phyloP scores from a whole-genome alignment of 2,329 filamentous ascomycete genomes.

The Nemania diffusa region DNA sequence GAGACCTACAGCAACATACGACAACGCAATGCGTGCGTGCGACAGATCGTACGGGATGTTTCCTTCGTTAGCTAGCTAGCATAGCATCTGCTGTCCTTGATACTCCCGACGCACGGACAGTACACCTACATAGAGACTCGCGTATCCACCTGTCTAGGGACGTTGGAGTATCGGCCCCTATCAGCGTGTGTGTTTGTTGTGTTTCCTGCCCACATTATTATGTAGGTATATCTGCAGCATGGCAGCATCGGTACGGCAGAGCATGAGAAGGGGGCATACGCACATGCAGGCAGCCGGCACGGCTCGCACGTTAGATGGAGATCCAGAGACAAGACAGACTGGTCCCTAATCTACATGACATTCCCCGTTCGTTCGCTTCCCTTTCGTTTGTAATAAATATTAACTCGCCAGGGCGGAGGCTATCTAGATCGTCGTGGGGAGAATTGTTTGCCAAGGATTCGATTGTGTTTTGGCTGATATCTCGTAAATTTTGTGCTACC shows the following conservation, averaged over 20 bases:
- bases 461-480: neutral
- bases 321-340: constrained; percentile 1
- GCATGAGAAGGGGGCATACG: constrained; percentile 10
- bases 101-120: neutral
- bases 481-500: neutral
- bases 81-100: neutral
- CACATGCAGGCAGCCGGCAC: constrained; percentile 25
- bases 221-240: constrained; percentile 9
- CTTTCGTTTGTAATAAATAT: neutral
- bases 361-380: neutral
- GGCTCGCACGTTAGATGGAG: constrained; percentile 16
- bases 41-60: neutral
- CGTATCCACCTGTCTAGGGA: neutral
- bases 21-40: neutral
- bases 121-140: neutral
- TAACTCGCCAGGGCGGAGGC: neutral
- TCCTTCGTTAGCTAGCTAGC: too few species aligned
- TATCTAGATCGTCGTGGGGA: neutral
- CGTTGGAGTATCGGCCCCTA: neutral
- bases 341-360: neutral
- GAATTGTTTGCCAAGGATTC: neutral
- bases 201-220: neutral
- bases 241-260: constrained; percentile 13
- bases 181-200: constrained; percentile 1
- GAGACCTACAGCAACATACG: constrained; percentile 2